Percentiles rank a stretch among this genome's conserved stretches.
These are phyloP conservation scores for Pythium periplocum DNA, from an alignment of 352 stramenopile genomes.

Conservation along the genomic window DNA sequence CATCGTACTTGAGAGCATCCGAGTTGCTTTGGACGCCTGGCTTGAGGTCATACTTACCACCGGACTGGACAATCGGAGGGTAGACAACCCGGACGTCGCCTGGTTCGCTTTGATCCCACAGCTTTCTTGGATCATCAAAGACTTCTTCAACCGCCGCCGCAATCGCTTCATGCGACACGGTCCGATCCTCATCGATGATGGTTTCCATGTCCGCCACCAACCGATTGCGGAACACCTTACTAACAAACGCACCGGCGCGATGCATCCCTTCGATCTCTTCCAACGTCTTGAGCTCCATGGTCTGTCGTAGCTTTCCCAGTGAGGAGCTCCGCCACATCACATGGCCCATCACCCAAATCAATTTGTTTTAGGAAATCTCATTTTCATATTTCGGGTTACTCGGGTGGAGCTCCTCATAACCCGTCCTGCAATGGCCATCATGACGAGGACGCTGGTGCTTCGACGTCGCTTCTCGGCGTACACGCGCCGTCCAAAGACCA, in stretches of 20 bases:
- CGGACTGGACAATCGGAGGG: slow-evolving; percentile 97
- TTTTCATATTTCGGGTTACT: too few species aligned
- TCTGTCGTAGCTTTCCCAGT: too few species aligned
- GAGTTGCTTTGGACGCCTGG: slow-evolving; percentile 80
- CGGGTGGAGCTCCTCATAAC: too few species aligned
- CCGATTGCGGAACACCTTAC: slow-evolving; percentile 98
- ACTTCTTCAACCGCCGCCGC: slow-evolving; percentile 88
- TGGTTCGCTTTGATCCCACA: slow-evolving; percentile 95
- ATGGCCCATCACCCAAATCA: too few species aligned
- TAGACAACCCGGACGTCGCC: slow-evolving; percentile 98
- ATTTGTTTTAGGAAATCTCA: too few species aligned
- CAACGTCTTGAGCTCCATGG: slow-evolving; percentile 72
- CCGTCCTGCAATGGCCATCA: too few species aligned
- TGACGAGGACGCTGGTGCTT: too few species aligned
- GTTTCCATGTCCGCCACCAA: slow-evolving; percentile 98
- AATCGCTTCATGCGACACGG: slow-evolving; percentile 94
- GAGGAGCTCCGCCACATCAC: too few species aligned
- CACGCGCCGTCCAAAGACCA: slow-evolving; percentile 21
- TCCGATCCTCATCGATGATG: slow-evolving; percentile 96
- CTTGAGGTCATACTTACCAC: slow-evolving; percentile 96
- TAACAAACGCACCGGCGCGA: slow-evolving; percentile 91
- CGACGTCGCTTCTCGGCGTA: too few species aligned
- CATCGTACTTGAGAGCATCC: slow-evolving; percentile 92
- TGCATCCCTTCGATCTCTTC: slow-evolving; percentile 88
- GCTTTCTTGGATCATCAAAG: slow-evolving; percentile 88